A percentile compares a stretch with the other conserved stretches of the same genome.
Conservation (phyloP, 2,329 filamentous ascomycete genomes). For the Aaosphaeria pasadenensis region DNA sequence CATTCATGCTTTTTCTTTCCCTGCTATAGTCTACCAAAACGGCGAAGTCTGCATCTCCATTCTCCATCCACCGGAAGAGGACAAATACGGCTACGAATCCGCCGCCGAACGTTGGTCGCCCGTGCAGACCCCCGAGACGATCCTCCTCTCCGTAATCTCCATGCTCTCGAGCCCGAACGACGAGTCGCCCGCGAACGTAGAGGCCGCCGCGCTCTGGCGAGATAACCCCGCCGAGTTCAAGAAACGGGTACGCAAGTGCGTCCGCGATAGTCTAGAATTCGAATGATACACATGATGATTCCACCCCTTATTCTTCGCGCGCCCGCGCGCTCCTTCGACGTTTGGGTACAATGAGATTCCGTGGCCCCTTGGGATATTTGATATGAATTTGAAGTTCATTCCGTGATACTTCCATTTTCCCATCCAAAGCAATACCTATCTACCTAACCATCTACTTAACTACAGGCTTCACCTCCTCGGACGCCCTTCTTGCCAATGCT, state of each 20-base stretch:
- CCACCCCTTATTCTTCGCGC: too few species aligned
- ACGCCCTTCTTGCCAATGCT: too few species aligned
- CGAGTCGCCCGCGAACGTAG: slow-evolving; percentile 92
- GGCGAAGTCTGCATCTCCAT: slow-evolving; percentile 98
- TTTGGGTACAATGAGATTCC: too few species aligned
- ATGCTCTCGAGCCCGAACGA: slow-evolving; percentile 98
- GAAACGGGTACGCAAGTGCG: slow-evolving; percentile 76
- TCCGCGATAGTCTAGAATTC: slow-evolving; percentile 53
- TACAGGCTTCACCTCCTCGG: too few species aligned
- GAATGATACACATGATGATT: slow-evolving; percentile 12
- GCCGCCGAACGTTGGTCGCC: slow-evolving; percentile 94
- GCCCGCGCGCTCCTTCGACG: too few species aligned
- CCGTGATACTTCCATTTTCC: too few species aligned
- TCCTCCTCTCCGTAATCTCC: slow-evolving; percentile 93
- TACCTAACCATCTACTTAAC: too few species aligned
- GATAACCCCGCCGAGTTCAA: slow-evolving; percentile 83
- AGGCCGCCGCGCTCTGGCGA: slow-evolving; percentile 95
- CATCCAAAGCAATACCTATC: too few species aligned
- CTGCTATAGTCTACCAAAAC: slow-evolving; percentile 74
- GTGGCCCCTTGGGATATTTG: too few species aligned
- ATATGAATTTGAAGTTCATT: too few species aligned
- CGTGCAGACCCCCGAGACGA: slow-evolving; percentile 97
- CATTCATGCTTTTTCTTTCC: slow-evolving; percentile 49
- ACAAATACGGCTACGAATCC: slow-evolving; percentile 97
- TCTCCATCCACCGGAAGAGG: slow-evolving; percentile 91